Evolutionary conservation across 2,329 filamentous ascomycete genomes (phyloP).

Genomic region (Trichoderma hamatum): DNA sequence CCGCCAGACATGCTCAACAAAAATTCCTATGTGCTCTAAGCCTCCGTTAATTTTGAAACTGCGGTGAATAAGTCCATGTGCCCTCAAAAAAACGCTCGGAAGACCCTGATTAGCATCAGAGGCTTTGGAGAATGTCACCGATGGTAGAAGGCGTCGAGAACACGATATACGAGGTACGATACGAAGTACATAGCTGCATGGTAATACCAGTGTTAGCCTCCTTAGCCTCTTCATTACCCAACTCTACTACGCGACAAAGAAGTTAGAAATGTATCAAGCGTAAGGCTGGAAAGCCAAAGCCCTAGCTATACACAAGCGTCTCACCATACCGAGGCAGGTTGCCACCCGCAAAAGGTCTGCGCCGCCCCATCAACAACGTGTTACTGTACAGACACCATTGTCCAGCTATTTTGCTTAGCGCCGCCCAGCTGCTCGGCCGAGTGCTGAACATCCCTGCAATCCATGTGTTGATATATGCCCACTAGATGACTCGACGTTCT

Average conservation of each 20-base stretch:
- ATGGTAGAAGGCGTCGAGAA: background rate
- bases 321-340: background rate
- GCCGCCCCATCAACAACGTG: background rate
- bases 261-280: background rate
- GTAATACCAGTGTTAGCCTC: background rate
- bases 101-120: background rate
- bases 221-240: background rate
- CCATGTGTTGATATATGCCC: conserved; percentile 7
- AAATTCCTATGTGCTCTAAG: background rate
- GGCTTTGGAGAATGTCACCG: background rate
- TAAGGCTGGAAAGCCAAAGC: background rate
- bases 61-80: background rate
- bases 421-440: background rate
- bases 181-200: background rate
- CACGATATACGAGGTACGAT: background rate
- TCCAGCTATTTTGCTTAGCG: background rate
- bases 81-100: background rate
- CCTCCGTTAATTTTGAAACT: background rate
- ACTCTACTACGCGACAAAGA: background rate
- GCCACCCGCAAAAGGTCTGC: background rate
- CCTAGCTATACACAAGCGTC: background rate
- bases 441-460: conserved; percentile 4
- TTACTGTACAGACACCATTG: background rate
- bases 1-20: background rate
- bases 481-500: background rate